Base-by-base conservation (phyloP, 2,329 filamentous ascomycete species). In the Ustulina deusta region DNA sequence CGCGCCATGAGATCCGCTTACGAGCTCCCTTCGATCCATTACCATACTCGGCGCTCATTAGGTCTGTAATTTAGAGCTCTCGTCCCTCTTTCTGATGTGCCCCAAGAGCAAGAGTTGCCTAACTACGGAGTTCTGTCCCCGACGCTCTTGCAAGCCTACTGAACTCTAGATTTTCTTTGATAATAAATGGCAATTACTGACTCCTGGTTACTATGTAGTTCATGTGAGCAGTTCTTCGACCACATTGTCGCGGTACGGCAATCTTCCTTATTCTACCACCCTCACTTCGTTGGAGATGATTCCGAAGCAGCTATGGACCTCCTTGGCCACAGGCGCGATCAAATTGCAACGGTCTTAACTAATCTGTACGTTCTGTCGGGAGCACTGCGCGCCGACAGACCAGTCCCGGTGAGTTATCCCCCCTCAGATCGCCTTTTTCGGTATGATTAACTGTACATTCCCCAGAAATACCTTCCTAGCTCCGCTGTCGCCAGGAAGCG, bases 281-380 rank as follows among this genome's bases (percentile, higher is more conserved):
- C 86, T 1, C 82, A 82, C 38, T 85, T 84, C 69, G 80, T 86
- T 61, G 80, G 83, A 56, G 84, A 85, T 66, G 82, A 85, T 68
- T 80, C 83, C 10, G 78, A 82, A n/a, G 84, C 83, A 11, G 82
- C 82, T 0, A 81, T 83, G 64, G 80, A 81, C 22, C 79, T 89
- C 3, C 79, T 89, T 9, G 78, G 80, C 5, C 84, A 83, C 66
- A 81, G 87, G 11, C 81, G 87, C 49, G 87, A 89, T 72, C 85
- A 87, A 10, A 86, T 89, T 2, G 87, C 87, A 4, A 80, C 84
- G 1, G 83, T 89, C 22, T 76, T 89, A 4, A 86, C 85, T 66
- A 89, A 88, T 71, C 73, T 89, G 2, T 89, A 89, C 72, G 82
- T 88, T 49, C 79, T 89, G 0, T 86, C 86, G 0, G 86, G 86